A percentile compares a stretch with the other conserved stretches of the same genome.
These are phyloP conservation scores for Pseudocercospora musae DNA, from an alignment of 2,329 filamentous ascomycete genomes.

Conservation along the genomic window DNA sequence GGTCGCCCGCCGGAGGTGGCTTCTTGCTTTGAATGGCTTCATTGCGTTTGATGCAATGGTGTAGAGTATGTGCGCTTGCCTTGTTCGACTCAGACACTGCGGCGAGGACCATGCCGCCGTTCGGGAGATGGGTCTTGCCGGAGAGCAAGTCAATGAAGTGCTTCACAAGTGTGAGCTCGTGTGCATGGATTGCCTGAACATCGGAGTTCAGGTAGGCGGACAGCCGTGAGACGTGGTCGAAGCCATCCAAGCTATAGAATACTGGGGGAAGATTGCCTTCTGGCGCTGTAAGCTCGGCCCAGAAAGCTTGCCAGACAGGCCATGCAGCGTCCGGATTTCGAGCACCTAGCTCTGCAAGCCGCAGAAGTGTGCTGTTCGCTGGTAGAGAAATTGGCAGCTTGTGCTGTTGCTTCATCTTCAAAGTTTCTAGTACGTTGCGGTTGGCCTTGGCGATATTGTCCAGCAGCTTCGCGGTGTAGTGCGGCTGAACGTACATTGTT, in stretches of 20 bases:
- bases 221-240: constrained; percentile 75
- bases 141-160: constrained; percentile 72
- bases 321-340: constrained; percentile 75
- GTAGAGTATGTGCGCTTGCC: constrained; percentile 17
- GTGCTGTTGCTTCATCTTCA: constrained; percentile 53
- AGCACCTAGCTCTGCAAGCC: constrained; percentile 65
- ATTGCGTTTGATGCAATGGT: constrained; percentile 18
- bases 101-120: constrained; percentile 76
- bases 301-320: constrained; percentile 76
- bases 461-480: constrained; percentile 72
- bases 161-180: constrained; percentile 73
- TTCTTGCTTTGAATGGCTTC: constrained; percentile 27
- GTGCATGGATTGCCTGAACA: constrained; percentile 74
- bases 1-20: constrained; percentile 42
- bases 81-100: constrained; percentile 69
- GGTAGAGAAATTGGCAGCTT: constrained; percentile 60
- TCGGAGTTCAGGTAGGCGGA: constrained; percentile 72
- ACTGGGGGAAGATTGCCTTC: constrained; percentile 56
- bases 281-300: constrained; percentile 64
- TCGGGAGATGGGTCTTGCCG: constrained; percentile 55
- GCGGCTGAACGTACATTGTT: constrained; percentile 69
- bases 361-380: constrained; percentile 59
- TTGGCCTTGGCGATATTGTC: constrained; percentile 72
- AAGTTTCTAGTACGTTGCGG: constrained; percentile 55
- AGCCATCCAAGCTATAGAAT: constrained; percentile 72